Base-by-base conservation (phyloP, 306 rosid genomes). In the Lithocarpus polystachyus region DNA sequence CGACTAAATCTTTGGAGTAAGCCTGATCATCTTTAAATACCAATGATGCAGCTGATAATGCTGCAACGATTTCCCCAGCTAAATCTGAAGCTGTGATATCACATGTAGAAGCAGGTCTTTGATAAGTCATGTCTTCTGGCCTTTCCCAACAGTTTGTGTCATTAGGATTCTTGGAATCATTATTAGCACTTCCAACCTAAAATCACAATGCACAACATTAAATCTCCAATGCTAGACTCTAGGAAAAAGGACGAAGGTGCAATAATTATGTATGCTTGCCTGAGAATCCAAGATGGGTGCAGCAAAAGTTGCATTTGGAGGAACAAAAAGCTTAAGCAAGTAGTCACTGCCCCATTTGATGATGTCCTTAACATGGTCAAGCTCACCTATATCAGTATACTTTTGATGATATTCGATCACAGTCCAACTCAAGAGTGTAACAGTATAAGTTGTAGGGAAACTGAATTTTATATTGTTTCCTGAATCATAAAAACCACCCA, bases 401-500 rank as follows among this genome's bases (percentile, higher is more conserved):
- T 94, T 90, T 5, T 84, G 75, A 68, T 84, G 97, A 82, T 92
- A 94, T 82, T 94, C 98, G 43, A 92, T 68, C 75, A 87, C 89
- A 40, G 81, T 87, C 98, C 98, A 94, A 78, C 97, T 88, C 93
- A 94, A 79, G 79, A 94, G 61, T 61, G 97, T 88, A 54, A 92
- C 73, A 5, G 97, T 85, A 84, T 92, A 94, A 79, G 97, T 97
- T 77, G 94, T 89, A 61, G 94, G 78, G 81, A 94, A 94, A 73
- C 85, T 94, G 81, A 90, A 92, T 86, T 94, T 94, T 19, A 90
- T 89, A 77, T 88, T 88, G 84, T 90, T 94, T 24, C 96, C 97
- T 77, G 98, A 92, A 84, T 94, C 98, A 82, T 94, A 90, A 82
- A 89, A 94, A 74, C 98, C 97, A n/a, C 97, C 96, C 68, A 59